A percentile compares a stretch with the other conserved stretches of the same genome.
phyloP scores from a whole-genome alignment of 495 filamentous ascomycete species.

The Penicillium subrubescens region DNA sequence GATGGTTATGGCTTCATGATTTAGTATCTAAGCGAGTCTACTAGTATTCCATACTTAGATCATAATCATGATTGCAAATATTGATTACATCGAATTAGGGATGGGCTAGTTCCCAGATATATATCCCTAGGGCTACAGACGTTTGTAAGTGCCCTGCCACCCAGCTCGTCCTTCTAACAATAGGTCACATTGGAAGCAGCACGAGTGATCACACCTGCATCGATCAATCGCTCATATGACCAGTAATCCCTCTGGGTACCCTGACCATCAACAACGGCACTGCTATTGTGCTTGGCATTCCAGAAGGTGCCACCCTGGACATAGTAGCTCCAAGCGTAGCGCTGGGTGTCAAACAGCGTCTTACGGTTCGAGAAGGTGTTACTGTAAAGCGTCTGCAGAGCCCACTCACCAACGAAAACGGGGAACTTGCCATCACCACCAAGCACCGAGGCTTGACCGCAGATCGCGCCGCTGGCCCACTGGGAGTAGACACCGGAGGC shows the following conservation, averaged over 20 bases:
- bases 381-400: conserved; percentile 21
- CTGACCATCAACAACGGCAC: conserved; percentile 16
- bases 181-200: neutral
- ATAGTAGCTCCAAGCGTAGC: conserved; percentile 19
- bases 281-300: conserved; percentile 22
- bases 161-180: neutral
- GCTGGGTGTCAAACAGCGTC: conserved; percentile 16
- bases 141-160: neutral
- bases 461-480: conserved; percentile 19
- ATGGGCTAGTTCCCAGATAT: no score
- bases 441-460: conserved; percentile 15
- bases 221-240: neutral
- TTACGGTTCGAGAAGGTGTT: conserved; percentile 15
- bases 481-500: conserved; percentile 21
- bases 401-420: conserved; percentile 19
- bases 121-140: no score
- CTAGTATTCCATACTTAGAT: no score
- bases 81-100: no score
- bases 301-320: conserved; percentile 18
- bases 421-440: conserved; percentile 22
- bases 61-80: no score
- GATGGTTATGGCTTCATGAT: neutral
- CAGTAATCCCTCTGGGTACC: neutral
- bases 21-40: neutral
- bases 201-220: neutral